These are phyloP conservation scores for Fusarium nematophilum DNA, from an alignment of 2,329 filamentous ascomycete genomes.

Conservation along the genomic window DNA sequence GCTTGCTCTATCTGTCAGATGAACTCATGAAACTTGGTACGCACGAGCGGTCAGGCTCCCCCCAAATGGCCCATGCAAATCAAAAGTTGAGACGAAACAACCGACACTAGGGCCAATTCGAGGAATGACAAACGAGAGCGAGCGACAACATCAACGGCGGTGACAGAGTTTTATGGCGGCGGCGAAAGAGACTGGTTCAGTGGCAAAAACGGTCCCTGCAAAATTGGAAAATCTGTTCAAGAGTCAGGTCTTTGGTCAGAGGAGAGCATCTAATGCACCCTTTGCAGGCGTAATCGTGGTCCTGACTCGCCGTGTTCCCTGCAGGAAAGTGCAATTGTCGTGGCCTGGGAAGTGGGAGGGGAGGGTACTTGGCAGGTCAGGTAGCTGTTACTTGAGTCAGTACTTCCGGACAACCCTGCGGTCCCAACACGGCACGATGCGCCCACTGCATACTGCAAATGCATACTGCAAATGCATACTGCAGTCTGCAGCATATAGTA, in stretches of 20 bases:
- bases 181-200: background rate
- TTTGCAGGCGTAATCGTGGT: constrained; percentile 28
- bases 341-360: background rate
- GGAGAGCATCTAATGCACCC: constrained; percentile 22
- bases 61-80: constrained; percentile 1
- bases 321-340: constrained; percentile 18
- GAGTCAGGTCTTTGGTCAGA: background rate
- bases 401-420: constrained; percentile 2
- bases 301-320: constrained; percentile 43
- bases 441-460: constrained; percentile 5
- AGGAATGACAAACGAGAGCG: constrained; percentile 7
- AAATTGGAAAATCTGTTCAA: constrained; percentile 1
- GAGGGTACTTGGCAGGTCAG: background rate
- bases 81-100: constrained; percentile 11
- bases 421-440: constrained; percentile 12
- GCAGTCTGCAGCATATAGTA: no score
- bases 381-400: constrained; percentile 2
- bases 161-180: constrained; percentile 4
- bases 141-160: constrained; percentile 16
- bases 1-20: constrained; percentile 8
- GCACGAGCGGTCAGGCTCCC: constrained; percentile 7
- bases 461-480: background rate
- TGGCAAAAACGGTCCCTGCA: constrained; percentile 11
- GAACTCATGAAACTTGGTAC: constrained; percentile 4
- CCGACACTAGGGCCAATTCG: constrained; percentile 2